A percentile compares a stretch with the other conserved stretches of the same genome.
Evolutionary conservation across 2,329 filamentous ascomycete species (phyloP).

Genomic region (Phialemoniopsis sp.): DNA sequence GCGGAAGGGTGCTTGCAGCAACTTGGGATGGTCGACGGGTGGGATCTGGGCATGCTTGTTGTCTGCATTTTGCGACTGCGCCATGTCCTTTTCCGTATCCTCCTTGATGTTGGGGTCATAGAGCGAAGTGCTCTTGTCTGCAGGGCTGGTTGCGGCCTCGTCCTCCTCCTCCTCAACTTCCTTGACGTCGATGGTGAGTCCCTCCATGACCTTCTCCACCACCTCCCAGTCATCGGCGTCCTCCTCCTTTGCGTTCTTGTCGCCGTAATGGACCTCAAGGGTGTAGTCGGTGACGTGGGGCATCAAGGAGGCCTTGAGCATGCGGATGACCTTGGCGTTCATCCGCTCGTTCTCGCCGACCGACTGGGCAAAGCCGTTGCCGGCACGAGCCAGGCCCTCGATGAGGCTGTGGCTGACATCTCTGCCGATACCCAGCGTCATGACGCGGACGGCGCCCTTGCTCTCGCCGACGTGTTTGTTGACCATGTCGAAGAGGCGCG

Average conservation of each 20-base stretch:
- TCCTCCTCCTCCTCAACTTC: conserved; percentile 12
- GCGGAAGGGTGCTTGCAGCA: conserved; percentile 59
- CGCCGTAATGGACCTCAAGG: conserved; percentile 57
- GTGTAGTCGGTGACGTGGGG: conserved; percentile 62
- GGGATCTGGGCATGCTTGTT: conserved; percentile 49
- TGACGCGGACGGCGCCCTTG: conserved; percentile 42
- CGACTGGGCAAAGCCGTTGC: conserved; percentile 57
- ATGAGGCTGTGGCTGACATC: conserved; percentile 47
- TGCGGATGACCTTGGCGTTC: conserved; percentile 65
- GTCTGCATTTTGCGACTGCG: conserved; percentile 12
- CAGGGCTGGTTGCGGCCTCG: conserved; percentile 4
- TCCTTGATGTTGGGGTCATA: conserved; percentile 48
- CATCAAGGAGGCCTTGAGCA: conserved; percentile 67
- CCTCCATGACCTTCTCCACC: conserved; percentile 52
- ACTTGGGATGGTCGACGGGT: conserved; percentile 42
- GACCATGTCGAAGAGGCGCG: conserved; percentile 38
- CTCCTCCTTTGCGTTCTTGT: not conserved
- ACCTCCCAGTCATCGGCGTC: conserved; percentile 56
- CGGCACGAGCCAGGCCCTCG: conserved; percentile 48
- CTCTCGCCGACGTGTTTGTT: conserved; percentile 31
- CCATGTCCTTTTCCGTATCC: conserved; percentile 27
- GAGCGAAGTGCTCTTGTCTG: conserved; percentile 49
- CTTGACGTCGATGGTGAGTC: conserved; percentile 30
- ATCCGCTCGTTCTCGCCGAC: conserved; percentile 62
- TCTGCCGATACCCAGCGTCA: conserved; percentile 50